phyloP scores from a whole-genome alignment of 164 flowering plant genomes.

The Macadamia tetraphylla region DNA sequence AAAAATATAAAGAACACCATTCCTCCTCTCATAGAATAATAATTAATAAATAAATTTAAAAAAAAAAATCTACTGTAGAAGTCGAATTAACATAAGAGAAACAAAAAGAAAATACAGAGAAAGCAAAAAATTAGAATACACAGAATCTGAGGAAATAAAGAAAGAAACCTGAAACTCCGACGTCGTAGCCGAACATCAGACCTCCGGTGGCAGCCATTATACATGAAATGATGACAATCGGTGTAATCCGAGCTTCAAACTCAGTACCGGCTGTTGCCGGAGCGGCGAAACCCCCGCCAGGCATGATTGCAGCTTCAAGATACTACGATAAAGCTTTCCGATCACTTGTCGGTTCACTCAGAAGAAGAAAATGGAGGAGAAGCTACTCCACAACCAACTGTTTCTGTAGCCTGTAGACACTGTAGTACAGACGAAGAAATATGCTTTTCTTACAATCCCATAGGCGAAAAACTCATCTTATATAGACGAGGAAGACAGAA shows the following conservation, averaged over 20 bases:
- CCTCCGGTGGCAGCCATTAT: constrained; percentile 98
- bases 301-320: constrained; percentile 14
- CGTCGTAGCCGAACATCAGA: constrained; percentile 96
- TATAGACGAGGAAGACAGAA: too few species aligned
- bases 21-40: too few species aligned
- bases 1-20: too few species aligned
- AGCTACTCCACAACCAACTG: neutral
- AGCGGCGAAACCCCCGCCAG: constrained; percentile 55
- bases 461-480: neutral
- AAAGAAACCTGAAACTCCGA: constrained; percentile 74
- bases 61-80: too few species aligned
- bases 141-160: constrained; percentile 13
- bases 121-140: too few species aligned
- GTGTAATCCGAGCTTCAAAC: constrained; percentile 88
- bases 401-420: neutral
- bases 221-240: constrained; percentile 86
- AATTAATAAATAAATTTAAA: too few species aligned
- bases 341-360: neutral
- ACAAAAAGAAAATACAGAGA: neutral
- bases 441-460: neutral
- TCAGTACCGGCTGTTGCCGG: constrained; percentile 37
- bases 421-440: neutral
- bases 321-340: neutral
- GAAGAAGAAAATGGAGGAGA: neutral
- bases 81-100: too few species aligned